Conservation (phyloP, 805 yeast genomes). For the Danielozyma ontarioensis region DNA sequence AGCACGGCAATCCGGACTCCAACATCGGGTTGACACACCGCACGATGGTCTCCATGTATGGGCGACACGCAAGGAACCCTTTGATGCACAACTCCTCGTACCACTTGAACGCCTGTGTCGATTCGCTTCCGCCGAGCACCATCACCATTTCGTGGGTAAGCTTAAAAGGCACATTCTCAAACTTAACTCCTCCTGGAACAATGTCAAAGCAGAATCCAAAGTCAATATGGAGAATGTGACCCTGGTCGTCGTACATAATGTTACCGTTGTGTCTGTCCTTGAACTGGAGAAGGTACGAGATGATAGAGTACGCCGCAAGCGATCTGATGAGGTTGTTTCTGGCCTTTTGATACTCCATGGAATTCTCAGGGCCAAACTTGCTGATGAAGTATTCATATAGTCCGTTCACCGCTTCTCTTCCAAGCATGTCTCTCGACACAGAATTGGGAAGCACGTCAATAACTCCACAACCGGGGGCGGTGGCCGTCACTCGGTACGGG, state of each 20-base stretch:
- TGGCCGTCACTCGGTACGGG: slow-evolving; percentile 95
- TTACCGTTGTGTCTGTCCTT: slow-evolving; percentile 99
- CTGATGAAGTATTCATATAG: slow-evolving; percentile 86
- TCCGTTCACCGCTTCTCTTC: slow-evolving; percentile 98
- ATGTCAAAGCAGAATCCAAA: slow-evolving; percentile 98
- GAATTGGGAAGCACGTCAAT: slow-evolving; percentile 96
- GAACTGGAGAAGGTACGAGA: slow-evolving; percentile 85
- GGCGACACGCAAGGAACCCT: slow-evolving; percentile 84
- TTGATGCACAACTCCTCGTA: slow-evolving; percentile 94
- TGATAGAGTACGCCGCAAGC: slow-evolving; percentile 88
- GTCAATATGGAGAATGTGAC: slow-evolving; percentile 93
- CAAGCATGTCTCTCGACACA: slow-evolving; percentile 94
- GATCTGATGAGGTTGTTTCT: slow-evolving; percentile 90
- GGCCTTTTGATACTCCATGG: slow-evolving; percentile 86
- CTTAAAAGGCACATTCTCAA: slow-evolving; percentile 97
- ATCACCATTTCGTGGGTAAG: slow-evolving; percentile 93
- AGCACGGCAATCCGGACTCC: slow-evolving; percentile 93
- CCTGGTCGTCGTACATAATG: slow-evolving; percentile 91
- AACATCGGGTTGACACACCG: slow-evolving; percentile 89
- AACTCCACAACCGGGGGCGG: slow-evolving; percentile 99
- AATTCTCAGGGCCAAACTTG: slow-evolving; percentile 91
- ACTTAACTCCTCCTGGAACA: slow-evolving; percentile 97
- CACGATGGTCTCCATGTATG: slow-evolving; percentile 79
- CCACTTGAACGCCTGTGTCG: slow-evolving; percentile 85
- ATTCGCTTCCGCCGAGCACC: slow-evolving; percentile 88